Percentiles rank a stretch among this genome's conserved stretches.
These are phyloP conservation scores for Aureobasidium sp. DNA, from an alignment of 2,329 filamentous ascomycete species.

Conservation along the genomic window DNA sequence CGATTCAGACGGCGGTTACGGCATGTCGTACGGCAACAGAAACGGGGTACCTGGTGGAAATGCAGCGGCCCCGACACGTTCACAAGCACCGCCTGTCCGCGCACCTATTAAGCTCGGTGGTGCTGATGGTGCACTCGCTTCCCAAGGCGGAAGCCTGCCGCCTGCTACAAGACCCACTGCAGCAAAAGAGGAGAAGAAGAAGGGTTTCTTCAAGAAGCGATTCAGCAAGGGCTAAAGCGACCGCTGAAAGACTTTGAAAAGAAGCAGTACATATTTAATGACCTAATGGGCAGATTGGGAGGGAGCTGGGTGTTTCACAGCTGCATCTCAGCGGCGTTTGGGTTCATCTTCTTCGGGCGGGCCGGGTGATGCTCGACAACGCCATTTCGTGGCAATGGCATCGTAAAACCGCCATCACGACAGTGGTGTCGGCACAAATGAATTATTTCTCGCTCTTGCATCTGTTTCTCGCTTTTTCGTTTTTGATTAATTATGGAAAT, in stretches of 20 bases:
- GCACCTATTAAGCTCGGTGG: conserved; percentile 20
- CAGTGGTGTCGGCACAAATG: neutral
- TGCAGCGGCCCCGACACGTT: conserved; percentile 2
- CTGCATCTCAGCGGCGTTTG: conserved; percentile 17
- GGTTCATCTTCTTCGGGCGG: neutral
- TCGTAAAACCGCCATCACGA: neutral
- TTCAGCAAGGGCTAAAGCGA: conserved; percentile 57
- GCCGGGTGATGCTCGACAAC: neutral
- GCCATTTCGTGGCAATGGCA: neutral
- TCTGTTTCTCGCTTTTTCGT: neutral
- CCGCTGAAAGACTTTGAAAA: neutral
- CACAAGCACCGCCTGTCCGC: conserved; percentile 16
- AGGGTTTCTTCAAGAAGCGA: conserved; percentile 79
- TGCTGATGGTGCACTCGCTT: conserved; percentile 11
- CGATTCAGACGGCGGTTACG: conserved; percentile 18
- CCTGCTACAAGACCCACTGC: conserved; percentile 21
- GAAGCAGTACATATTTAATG: conserved; percentile 10
- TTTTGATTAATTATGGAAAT: neutral
- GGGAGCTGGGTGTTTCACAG: conserved; percentile 4
- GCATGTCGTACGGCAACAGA: conserved; percentile 9
- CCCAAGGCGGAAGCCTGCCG: conserved; percentile 20
- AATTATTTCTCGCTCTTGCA: neutral
- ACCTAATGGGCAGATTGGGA: conserved; percentile 11
- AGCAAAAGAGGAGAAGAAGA: conserved; percentile 59
- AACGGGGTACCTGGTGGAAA: neutral